Evolutionary conservation across 2,329 filamentous ascomycete genomes (phyloP).

Genomic region (Annulohypoxylon truncatum): DNA sequence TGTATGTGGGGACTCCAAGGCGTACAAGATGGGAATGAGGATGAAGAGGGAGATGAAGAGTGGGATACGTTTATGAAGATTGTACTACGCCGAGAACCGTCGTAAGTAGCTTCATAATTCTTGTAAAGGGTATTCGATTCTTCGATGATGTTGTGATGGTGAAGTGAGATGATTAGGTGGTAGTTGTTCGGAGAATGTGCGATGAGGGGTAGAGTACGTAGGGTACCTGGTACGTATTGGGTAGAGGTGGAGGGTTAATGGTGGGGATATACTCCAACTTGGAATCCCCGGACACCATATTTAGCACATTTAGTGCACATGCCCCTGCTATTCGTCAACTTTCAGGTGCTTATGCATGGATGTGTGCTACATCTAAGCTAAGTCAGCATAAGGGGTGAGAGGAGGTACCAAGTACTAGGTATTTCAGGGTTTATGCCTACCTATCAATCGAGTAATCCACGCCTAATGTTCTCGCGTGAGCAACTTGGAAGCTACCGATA

Average conservation of each 20-base stretch:
- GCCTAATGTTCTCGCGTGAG: too few relatives aligned
- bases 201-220: constrained; percentile 25
- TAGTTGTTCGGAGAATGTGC: constrained; percentile 5
- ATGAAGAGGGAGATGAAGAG: neutral
- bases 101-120: neutral
- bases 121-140: neutral
- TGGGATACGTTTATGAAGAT: neutral
- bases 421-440: neutral
- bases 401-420: neutral
- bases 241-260: constrained; percentile 13
- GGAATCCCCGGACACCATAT: constrained; percentile 12
- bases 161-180: neutral
- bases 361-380: neutral
- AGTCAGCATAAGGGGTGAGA: neutral
- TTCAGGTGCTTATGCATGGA: constrained; percentile 8
- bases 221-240: neutral
- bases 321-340: constrained; percentile 5
- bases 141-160: neutral
- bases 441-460: too few relatives aligned
- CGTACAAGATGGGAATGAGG: neutral
- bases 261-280: constrained; percentile 21
- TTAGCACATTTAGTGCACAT: constrained; percentile 15
- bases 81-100: neutral
- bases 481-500: too few relatives aligned
- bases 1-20: neutral